Evolutionary conservation across 2,329 filamentous ascomycete genomes (phyloP).

Genomic region (Blumeria graminis): DNA sequence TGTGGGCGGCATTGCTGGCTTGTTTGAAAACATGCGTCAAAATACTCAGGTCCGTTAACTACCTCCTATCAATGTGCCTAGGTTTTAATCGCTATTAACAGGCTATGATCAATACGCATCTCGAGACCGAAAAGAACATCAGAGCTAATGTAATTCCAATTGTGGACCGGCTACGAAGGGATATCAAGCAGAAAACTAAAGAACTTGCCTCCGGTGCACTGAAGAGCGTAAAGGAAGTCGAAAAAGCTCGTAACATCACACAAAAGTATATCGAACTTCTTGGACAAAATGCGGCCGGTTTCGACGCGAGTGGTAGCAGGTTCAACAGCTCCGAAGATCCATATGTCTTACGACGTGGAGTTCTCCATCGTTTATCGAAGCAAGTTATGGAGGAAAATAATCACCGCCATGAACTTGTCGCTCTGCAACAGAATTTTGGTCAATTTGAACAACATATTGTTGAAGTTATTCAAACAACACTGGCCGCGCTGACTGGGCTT

Average conservation of each 20-base stretch:
- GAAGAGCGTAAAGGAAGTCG: conserved; percentile 73
- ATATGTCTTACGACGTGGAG: conserved; percentile 62
- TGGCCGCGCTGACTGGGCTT: conserved; percentile 65
- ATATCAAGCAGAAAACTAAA: conserved; percentile 92
- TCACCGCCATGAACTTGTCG: conserved; percentile 72
- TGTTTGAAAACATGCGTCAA: conserved; percentile 82
- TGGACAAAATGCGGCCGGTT: conserved; percentile 60
- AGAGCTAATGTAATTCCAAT: conserved; percentile 70
- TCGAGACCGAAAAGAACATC: conserved; percentile 76
- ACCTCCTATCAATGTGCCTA: neutral
- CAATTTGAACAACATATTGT: conserved; percentile 74
- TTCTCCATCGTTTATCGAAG: conserved; percentile 65
- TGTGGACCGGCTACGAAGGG: conserved; percentile 74
- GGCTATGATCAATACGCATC: conserved; percentile 67
- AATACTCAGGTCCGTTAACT: conserved; percentile 45
- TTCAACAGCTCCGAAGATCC: conserved; percentile 57
- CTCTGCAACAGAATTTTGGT: conserved; percentile 75
- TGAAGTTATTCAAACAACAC: conserved; percentile 54
- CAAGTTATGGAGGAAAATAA: conserved; percentile 92
- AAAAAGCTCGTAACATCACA: conserved; percentile 62
- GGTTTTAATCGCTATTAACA: conserved; percentile 16
- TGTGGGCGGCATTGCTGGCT: conserved; percentile 63
- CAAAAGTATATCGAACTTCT: conserved; percentile 95
- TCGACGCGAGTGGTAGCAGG: conserved; percentile 50
- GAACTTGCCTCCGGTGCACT: conserved; percentile 60